These are phyloP conservation scores for Penicillium sp. DNA, from an alignment of 2,329 filamentous ascomycete species.

Conservation along the genomic window DNA sequence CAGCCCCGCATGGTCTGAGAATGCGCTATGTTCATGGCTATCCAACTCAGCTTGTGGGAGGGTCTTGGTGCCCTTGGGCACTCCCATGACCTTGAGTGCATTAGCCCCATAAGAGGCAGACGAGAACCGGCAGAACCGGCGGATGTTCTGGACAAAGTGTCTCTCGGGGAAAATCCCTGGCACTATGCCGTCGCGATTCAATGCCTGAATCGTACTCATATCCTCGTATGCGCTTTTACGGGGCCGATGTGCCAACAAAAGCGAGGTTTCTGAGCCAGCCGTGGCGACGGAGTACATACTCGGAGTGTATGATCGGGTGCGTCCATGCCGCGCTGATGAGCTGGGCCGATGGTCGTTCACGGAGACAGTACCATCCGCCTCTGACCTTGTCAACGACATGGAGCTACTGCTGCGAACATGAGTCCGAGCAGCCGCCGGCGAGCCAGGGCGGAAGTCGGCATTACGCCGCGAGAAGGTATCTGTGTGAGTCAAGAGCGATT, in stretches of 20 bases:
- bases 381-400: slow-evolving; percentile 45
- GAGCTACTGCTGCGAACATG: slow-evolving; percentile 49
- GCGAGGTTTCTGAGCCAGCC: slow-evolving; percentile 48
- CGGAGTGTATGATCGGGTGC: slow-evolving; percentile 44
- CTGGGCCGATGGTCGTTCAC: slow-evolving; percentile 33
- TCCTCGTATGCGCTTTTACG: slow-evolving; percentile 50
- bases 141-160: slow-evolving; percentile 50
- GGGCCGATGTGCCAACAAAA: slow-evolving; percentile 45
- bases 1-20: slow-evolving; percentile 48
- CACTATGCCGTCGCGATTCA: slow-evolving; percentile 47
- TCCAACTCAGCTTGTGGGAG: slow-evolving; percentile 35
- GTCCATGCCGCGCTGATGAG: slow-evolving; percentile 35
- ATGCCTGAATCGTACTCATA: slow-evolving; percentile 44
- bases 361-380: slow-evolving; percentile 40
- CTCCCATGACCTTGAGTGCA: slow-evolving; percentile 51
- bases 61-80: slow-evolving; percentile 35
- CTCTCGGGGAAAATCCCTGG: slow-evolving; percentile 50
- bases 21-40: slow-evolving; percentile 49
- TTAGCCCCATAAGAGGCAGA: slow-evolving; percentile 51
- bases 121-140: slow-evolving; percentile 50
- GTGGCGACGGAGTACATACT: slow-evolving; percentile 51
- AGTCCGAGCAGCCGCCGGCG: slow-evolving; percentile 40
- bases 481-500: slow-evolving; percentile 45
- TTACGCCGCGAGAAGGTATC: slow-evolving; percentile 46
- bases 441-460: slow-evolving; percentile 39